Evolutionary conservation across 768 basidiomycete genomes (phyloP).

Genomic region (Psilocybe azurescens): DNA sequence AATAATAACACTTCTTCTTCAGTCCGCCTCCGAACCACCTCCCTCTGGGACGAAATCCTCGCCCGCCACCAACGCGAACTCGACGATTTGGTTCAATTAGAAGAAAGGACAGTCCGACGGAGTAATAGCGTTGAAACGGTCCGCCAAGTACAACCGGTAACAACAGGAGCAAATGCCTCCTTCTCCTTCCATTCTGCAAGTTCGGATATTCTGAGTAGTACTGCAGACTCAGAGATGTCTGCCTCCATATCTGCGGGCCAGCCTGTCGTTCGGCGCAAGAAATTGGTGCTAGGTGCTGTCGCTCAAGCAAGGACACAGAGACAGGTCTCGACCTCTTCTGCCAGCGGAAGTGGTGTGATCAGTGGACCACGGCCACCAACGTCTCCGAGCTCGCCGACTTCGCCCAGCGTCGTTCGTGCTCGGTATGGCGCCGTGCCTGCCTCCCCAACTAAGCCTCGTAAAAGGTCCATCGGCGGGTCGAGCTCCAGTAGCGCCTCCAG

Average conservation of each 20-base stretch:
- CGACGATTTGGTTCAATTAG: slow-evolving; percentile 59
- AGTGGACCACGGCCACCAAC: neutral
- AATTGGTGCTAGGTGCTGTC: neutral
- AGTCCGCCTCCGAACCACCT: slow-evolving; percentile 34
- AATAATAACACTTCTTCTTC: slow-evolving; percentile 13
- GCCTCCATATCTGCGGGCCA: neutral
- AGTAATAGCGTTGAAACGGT: slow-evolving; percentile 50
- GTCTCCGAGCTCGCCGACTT: neutral
- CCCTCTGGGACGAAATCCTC: slow-evolving; percentile 69
- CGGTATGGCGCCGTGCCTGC: neutral
- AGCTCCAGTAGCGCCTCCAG: slow-evolving; percentile 14
- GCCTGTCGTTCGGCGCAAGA: neutral
- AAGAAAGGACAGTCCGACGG: slow-evolving; percentile 41
- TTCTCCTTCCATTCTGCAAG: slow-evolving; percentile 1
- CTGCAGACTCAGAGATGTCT: slow-evolving; percentile 9
- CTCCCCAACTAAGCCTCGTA: neutral
- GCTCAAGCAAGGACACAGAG: slow-evolving; percentile 7
- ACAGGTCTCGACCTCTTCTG: neutral
- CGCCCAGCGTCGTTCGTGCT: neutral
- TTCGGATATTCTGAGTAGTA: slow-evolving; percentile 12
- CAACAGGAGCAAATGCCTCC: slow-evolving; percentile 1
- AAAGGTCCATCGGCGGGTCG: slow-evolving; percentile 5
- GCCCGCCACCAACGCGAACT: slow-evolving; percentile 60
- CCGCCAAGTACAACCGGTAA: slow-evolving; percentile 18
- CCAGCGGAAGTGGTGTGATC: neutral